phyloP scores from a whole-genome alignment of 2,329 filamentous ascomycete species.

The Aspergillus sp. region DNA sequence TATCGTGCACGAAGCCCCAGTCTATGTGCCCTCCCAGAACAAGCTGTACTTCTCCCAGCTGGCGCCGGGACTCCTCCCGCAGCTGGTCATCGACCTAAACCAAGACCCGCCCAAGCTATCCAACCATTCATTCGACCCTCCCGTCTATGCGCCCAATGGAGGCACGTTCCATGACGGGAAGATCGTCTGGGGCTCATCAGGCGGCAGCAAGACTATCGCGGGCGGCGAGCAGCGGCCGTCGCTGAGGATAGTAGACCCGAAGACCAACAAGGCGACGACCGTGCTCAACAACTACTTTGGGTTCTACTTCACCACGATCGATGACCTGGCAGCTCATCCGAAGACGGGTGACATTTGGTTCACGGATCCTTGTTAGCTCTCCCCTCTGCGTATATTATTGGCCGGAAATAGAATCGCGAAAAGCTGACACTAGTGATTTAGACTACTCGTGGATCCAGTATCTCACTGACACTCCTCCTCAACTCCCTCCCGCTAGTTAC shows the following conservation, averaged over 20 bases:
- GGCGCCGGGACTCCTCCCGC: conserved; percentile 30
- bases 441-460: conserved; percentile 31
- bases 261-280: conserved; percentile 33
- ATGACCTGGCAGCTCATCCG: conserved; percentile 25
- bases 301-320: conserved; percentile 16
- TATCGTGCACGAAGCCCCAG: conserved; percentile 37
- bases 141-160: conserved; percentile 39
- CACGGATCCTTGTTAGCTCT: conserved; percentile 35
- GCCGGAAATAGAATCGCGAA: background rate
- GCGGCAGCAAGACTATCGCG: conserved; percentile 29
- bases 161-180: conserved; percentile 34
- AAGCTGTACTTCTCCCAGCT: conserved; percentile 34
- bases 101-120: conserved; percentile 32
- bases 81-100: conserved; percentile 38
- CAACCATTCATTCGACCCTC: conserved; percentile 34
- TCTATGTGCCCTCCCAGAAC: conserved; percentile 34
- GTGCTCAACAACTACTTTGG: conserved; percentile 43
- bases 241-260: conserved; percentile 39
- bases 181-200: conserved; percentile 34
- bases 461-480: conserved; percentile 29
- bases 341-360: conserved; percentile 44
- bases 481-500: conserved; percentile 29
- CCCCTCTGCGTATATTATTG: conserved; percentile 15
- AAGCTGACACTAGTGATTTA: conserved; percentile 1
- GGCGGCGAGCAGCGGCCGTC: conserved; percentile 33